phyloP scores from a whole-genome alignment of 805 yeast species.

The Ogataea degrootiae region DNA sequence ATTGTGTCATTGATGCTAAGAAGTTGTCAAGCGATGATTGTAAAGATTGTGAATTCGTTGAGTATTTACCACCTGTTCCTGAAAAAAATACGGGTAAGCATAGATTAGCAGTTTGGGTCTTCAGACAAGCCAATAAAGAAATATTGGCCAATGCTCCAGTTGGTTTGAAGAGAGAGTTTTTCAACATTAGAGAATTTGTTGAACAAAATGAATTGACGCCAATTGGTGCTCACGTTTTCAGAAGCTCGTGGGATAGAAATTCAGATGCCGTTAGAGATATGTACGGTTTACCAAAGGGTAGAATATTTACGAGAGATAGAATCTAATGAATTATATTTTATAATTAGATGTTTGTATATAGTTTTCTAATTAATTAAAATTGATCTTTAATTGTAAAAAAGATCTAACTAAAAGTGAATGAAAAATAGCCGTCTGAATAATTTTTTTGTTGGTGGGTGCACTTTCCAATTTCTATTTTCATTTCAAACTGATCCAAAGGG shows the following conservation, averaged over 20 bases:
- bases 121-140: slow-evolving; percentile 52
- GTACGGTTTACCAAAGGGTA: slow-evolving; percentile 72
- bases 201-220: slow-evolving; percentile 54
- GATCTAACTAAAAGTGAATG: neutral
- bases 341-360: neutral
- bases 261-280: slow-evolving; percentile 61
- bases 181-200: slow-evolving; percentile 71
- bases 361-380: too few relatives aligned
- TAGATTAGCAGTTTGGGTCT: slow-evolving; percentile 86
- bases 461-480: too few relatives aligned
- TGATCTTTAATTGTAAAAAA: too few relatives aligned
- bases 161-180: slow-evolving; percentile 40
- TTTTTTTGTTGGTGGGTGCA: too few relatives aligned
- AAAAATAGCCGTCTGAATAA: neutral
- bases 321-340: slow-evolving; percentile 8
- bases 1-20: slow-evolving; percentile 48
- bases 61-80: slow-evolving; percentile 79
- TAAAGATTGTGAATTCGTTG: slow-evolving; percentile 42
- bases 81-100: slow-evolving; percentile 84
- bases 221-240: slow-evolving; percentile 90
- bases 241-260: slow-evolving; percentile 77
- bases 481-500: too few relatives aligned
- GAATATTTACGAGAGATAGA: slow-evolving; percentile 67
- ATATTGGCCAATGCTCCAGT: slow-evolving; percentile 19
- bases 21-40: slow-evolving; percentile 27